Percentiles rank a stretch among this genome's conserved stretches.
Evolutionary conservation across 257 asterid genomes (phyloP).

Genomic region (Nicotiana obtusifolia): DNA sequence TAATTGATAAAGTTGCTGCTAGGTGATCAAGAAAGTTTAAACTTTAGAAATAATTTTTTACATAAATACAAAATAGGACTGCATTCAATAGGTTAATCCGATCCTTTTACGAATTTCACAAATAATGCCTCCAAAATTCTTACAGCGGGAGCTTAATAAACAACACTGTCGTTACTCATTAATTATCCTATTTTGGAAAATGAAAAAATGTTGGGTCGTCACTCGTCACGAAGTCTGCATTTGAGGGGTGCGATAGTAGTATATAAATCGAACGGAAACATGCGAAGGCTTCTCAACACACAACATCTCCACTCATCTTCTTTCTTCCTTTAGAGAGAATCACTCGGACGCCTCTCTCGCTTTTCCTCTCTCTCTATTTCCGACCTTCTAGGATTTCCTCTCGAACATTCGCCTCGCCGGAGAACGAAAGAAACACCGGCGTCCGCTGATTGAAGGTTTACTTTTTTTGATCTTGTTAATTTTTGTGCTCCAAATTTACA

Average conservation of each 20-base stretch:
- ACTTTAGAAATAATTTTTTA: no score
- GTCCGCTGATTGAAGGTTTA: neutral
- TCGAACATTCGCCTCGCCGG: neutral
- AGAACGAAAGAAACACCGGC: neutral
- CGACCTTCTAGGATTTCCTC: conserved; percentile 17
- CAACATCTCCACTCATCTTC: conserved; percentile 11
- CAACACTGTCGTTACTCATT: fast-evolving
- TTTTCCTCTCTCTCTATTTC: neutral
- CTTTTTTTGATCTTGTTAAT: neutral
- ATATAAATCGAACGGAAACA: conserved; percentile 21
- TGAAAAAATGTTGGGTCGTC: conserved; percentile 24
- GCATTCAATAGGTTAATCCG: no score
- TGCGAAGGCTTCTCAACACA: neutral
- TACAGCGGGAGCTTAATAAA: fast-evolving
- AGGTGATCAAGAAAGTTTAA: no score
- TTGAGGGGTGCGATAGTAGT: conserved; percentile 38
- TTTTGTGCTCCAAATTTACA: conserved; percentile 10
- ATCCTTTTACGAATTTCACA: fast-evolving
- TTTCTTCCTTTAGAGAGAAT: conserved; percentile 6
- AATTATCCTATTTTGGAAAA: neutral
- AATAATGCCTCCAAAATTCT: fast-evolving
- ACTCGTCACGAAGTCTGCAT: conserved; percentile 48
- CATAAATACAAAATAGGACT: no score
- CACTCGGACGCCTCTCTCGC: neutral
- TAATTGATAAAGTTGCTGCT: no score